phyloP scores from a whole-genome alignment of 768 basidiomycete species.

The Boletellus emodensis region DNA sequence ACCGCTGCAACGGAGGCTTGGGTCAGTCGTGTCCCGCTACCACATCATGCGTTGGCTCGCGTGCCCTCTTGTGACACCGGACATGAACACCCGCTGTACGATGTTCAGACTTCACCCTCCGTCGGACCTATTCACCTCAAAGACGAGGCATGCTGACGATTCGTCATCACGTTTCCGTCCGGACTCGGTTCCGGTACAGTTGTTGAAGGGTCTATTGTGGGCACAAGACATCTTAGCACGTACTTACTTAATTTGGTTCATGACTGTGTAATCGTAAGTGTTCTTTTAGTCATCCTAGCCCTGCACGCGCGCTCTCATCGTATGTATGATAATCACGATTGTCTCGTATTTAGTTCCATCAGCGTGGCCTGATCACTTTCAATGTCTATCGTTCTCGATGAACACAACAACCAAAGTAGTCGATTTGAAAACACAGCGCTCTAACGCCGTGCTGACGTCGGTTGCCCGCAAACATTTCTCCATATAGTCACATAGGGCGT shows the following conservation, averaged over 20 bases:
- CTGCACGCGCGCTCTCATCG: slow-evolving; percentile 2
- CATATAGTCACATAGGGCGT: too few relatives aligned
- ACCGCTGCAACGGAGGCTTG: slow-evolving; percentile 64
- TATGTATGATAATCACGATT: slow-evolving; percentile 10
- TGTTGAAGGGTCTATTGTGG: neutral
- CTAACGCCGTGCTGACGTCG: too few relatives aligned
- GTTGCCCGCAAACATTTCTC: too few relatives aligned
- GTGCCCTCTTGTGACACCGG: neutral
- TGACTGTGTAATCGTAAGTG: slow-evolving; percentile 2
- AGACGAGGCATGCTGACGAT: slow-evolving; percentile 9
- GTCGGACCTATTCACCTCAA: slow-evolving; percentile 23
- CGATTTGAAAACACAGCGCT: too few relatives aligned
- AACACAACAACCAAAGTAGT: too few relatives aligned
- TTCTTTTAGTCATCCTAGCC: slow-evolving; percentile 1
- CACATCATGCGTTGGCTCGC: neutral
- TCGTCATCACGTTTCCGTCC: neutral
- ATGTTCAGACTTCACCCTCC: neutral
- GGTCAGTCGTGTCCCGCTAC: slow-evolving; percentile 36
- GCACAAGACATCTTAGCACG: neutral
- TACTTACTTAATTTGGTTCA: neutral
- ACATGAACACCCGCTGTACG: neutral
- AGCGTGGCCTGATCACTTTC: slow-evolving; percentile 5
- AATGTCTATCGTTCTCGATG: too few relatives aligned
- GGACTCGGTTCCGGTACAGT: neutral
- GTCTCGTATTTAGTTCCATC: slow-evolving; percentile 1